Conservation (phyloP, 2,329 filamentous ascomycete genomes). For the Sordariomycetes sp. region DNA sequence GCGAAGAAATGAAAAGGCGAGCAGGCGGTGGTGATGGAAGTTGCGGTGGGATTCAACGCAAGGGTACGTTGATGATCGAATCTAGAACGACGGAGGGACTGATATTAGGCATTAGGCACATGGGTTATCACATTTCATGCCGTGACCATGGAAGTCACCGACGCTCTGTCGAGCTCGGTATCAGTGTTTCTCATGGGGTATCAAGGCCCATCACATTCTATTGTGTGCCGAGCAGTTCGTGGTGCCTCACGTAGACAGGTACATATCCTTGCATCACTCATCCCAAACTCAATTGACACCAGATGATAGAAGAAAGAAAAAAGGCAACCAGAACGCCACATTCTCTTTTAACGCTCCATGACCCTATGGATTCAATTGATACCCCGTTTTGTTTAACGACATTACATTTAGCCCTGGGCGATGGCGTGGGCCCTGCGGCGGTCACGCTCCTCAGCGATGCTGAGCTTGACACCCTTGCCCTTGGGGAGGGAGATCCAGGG, state of each 20-base stretch:
- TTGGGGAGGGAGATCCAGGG: constrained; percentile 99
- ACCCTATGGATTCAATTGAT: not conserved
- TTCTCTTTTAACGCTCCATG: not conserved
- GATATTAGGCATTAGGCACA: too few relatives aligned
- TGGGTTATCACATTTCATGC: not conserved
- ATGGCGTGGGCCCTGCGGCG: constrained; percentile 62
- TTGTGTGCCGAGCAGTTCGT: not conserved
- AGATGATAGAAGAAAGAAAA: not conserved
- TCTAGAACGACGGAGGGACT: too few relatives aligned
- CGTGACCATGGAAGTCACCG: not conserved
- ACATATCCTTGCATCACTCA: not conserved
- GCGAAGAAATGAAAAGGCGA: too few relatives aligned
- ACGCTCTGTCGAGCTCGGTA: not conserved
- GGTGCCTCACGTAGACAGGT: not conserved
- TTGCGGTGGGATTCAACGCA: too few relatives aligned
- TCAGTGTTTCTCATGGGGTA: not conserved
- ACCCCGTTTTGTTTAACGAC: not conserved
- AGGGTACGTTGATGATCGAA: too few relatives aligned
- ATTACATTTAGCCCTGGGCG: constrained; percentile 28
- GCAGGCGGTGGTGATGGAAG: too few relatives aligned
- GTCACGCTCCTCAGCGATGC: constrained; percentile 98
- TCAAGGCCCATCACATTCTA: not conserved
- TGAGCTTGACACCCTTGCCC: constrained; percentile 99
- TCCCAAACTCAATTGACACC: not conserved
- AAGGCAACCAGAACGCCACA: not conserved